Base-by-base conservation (phyloP, 2,329 filamentous ascomycete genomes). In the Pseudogymnoascus sp. region DNA sequence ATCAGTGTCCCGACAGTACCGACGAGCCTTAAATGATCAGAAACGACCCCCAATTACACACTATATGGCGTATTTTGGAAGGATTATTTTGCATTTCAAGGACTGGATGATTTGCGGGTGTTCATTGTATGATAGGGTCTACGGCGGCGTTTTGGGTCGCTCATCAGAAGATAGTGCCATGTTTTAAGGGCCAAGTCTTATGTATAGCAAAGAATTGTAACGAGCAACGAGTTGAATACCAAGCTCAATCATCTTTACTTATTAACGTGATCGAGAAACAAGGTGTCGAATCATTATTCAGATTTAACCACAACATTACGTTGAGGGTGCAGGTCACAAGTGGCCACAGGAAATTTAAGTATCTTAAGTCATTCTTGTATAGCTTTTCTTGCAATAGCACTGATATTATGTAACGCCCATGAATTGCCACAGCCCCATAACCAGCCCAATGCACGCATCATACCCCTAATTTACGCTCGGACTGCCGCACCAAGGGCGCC, bases 401-500 rank as follows among this genome's bases (percentile, higher is more conserved):
- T 59, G 38, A 59, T 68, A 61, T 17, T 44, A 38, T 66, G 65
- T 62, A 72, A 71, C 70, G 71, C 71, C 71, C 66, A 61, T 65
- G 65, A 66, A 67, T 65, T 63, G 33, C 58, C 58, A 67, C 64
- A 71, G 64, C 67, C 69, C 66, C 63, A 66, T 61, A 67, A 68
- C 66, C 68, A 64, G 65, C 70, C 69, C 69, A 71, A 72, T 71
- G 70, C 69, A 72, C 67, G 66, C 67, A 66, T 63, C 67, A 66
- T 63, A 66, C 63, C 61, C 64, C 41, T 41, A 65, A 67, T 66
- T 68, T 80, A 87, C 74, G 82, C 83, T 70, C 85, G 79, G 65
- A 88, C 84, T 61, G 84, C 85, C 68, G 83, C 84, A 70, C 89
- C 89, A 75, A 93, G 78, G 65, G 89, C 90, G 75, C 90, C 90